A percentile compares a stretch with the other conserved stretches of the same genome.
phyloP scores from a whole-genome alignment of 768 basidiomycete species.

The Termitomyces sp. region DNA sequence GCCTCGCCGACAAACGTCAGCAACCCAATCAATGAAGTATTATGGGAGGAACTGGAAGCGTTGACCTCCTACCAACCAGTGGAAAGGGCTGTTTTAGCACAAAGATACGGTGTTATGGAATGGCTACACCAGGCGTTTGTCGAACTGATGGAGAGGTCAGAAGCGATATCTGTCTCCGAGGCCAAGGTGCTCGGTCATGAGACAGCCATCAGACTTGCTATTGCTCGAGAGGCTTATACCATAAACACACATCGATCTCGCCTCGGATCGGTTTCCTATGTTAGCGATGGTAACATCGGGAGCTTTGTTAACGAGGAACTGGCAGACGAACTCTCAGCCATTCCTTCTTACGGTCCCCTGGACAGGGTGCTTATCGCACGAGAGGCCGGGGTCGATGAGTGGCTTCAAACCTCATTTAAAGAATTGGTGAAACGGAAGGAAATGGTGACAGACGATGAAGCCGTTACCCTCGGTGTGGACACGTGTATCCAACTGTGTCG shows the following conservation, averaged over 20 bases:
- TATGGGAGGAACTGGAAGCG: neutral
- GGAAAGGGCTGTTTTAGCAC: neutral
- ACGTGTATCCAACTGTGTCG: neutral
- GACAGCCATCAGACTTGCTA: neutral
- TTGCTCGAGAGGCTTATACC: neutral
- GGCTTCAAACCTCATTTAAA: neutral
- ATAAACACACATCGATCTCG: neutral
- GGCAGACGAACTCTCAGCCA: neutral
- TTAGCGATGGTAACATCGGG: no score
- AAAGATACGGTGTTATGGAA: neutral
- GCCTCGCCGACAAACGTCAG: neutral
- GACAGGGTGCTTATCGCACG: neutral
- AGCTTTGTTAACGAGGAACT: neutral
- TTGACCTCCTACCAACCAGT: neutral
- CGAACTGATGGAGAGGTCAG: neutral
- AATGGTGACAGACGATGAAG: neutral
- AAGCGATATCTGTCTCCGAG: neutral
- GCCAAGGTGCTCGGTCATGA: neutral
- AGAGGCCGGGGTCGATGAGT: neutral
- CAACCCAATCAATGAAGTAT: neutral
- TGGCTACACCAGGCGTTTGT: neutral
- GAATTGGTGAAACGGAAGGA: neutral
- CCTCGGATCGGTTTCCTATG: neutral
- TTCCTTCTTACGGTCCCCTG: neutral
- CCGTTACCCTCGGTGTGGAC: neutral